phyloP scores from a whole-genome alignment of 2,329 filamentous ascomycete species.

The Fusarium drepaniforme region DNA sequence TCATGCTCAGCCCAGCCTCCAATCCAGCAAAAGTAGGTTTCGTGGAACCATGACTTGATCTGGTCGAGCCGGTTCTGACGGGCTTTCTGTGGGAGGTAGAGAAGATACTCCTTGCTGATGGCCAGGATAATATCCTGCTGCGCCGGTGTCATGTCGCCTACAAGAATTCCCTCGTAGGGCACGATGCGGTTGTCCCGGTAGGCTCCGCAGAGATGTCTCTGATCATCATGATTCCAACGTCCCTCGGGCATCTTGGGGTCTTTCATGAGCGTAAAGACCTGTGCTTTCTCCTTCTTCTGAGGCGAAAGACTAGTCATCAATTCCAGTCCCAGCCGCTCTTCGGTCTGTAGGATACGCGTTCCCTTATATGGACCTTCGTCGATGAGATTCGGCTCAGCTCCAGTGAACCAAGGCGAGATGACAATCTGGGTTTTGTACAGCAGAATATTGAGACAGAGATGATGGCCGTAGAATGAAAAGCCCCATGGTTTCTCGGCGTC shows the following conservation, averaged over 20 bases:
- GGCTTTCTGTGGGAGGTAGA: conserved; percentile 74
- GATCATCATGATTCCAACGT: conserved; percentile 84
- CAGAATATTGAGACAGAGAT: conserved; percentile 80
- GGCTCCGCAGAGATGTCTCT: conserved; percentile 78
- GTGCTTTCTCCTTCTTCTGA: conserved; percentile 61
- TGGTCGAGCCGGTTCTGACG: conserved; percentile 67
- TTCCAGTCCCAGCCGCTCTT: conserved; percentile 72
- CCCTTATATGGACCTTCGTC: conserved; percentile 61
- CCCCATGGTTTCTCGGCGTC: conserved; percentile 73
- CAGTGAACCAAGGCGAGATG: conserved; percentile 75
- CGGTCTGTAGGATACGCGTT: conserved; percentile 73
- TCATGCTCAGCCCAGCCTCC: conserved; percentile 65
- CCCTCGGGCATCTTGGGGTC: conserved; percentile 75
- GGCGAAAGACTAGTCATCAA: conserved; percentile 72
- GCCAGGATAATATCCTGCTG: conserved; percentile 68
- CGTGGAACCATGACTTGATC: conserved; percentile 65
- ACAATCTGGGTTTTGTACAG: conserved; percentile 74
- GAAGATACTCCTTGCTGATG: conserved; percentile 73
- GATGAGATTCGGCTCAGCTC: background rate
- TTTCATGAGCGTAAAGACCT: conserved; percentile 68
- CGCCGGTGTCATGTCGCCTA: conserved; percentile 58
- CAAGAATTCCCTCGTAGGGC: conserved; percentile 74
- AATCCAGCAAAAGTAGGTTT: conserved; percentile 87
- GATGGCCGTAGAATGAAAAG: conserved; percentile 82
- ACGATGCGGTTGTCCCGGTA: conserved; percentile 83